These are phyloP conservation scores for Ulmus americana DNA, from an alignment of 331 rosid genomes.

Conservation along the genomic window DNA sequence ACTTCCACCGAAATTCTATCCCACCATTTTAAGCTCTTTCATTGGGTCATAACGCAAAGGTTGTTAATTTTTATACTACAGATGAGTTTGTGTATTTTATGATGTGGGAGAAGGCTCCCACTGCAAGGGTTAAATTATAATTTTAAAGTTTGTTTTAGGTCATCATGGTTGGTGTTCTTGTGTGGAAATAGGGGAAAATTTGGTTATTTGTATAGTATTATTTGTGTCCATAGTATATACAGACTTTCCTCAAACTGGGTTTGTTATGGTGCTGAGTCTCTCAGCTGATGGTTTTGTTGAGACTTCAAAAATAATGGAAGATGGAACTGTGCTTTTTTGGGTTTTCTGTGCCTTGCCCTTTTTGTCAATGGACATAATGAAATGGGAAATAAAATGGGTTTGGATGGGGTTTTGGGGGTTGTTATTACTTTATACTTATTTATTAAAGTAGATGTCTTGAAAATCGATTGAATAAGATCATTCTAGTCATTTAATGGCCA, in stretches of 20 bases:
- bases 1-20: background rate
- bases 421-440: too few species aligned
- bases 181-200: slow-evolving; percentile 18
- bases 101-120: slow-evolving; percentile 22
- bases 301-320: too few species aligned
- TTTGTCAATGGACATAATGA: too few species aligned
- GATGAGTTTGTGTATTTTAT: slow-evolving; percentile 22
- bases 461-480: too few species aligned
- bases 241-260: background rate
- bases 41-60: background rate
- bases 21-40: slow-evolving; percentile 4
- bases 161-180: slow-evolving; percentile 16
- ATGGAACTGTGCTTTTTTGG: too few species aligned
- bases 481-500: too few species aligned
- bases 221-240: slow-evolving; percentile 28
- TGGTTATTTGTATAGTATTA: slow-evolving; percentile 26
- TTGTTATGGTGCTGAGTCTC: too few species aligned
- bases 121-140: slow-evolving; percentile 9
- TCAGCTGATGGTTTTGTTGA: too few species aligned
- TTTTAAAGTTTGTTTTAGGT: slow-evolving; percentile 13
- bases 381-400: too few species aligned
- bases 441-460: too few species aligned
- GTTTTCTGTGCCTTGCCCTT: too few species aligned
- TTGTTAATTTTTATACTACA: slow-evolving; percentile 11
- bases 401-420: too few species aligned